Conservation (phyloP, 768 basidiomycete genomes). For the Calocera viscosa region DNA sequence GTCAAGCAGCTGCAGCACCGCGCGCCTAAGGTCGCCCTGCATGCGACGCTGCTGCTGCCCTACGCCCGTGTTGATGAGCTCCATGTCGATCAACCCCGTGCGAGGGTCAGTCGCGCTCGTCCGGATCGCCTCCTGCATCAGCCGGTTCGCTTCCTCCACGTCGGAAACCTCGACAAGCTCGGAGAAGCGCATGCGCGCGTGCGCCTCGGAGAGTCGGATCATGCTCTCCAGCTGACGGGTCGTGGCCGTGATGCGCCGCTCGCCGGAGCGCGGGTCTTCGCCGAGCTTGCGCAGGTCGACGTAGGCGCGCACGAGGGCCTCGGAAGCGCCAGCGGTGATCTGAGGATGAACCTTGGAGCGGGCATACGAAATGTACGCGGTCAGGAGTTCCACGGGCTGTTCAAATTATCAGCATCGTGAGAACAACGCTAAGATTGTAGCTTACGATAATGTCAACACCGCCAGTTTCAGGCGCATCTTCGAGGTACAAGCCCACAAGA, state of each 20-base stretch:
- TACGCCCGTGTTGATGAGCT: slow-evolving; percentile 86
- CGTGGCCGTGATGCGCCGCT: slow-evolving; percentile 94
- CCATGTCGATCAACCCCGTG: slow-evolving; percentile 96
- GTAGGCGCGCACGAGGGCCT: slow-evolving; percentile 77
- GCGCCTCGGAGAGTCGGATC: slow-evolving; percentile 91
- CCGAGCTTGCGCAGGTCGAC: slow-evolving; percentile 91
- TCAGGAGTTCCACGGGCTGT: slow-evolving; percentile 79
- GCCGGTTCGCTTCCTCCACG: slow-evolving; percentile 80
- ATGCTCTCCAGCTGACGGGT: slow-evolving; percentile 94
- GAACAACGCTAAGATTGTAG: slow-evolving; percentile 11
- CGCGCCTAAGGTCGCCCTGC: slow-evolving; percentile 80
- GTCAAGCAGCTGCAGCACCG: slow-evolving; percentile 56
- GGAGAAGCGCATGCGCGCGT: slow-evolving; percentile 90
- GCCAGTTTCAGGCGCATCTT: slow-evolving; percentile 62
- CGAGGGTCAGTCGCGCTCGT: slow-evolving; percentile 91
- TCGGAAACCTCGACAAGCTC: slow-evolving; percentile 75
- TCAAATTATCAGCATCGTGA: neutral
- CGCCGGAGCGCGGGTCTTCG: slow-evolving; percentile 68
- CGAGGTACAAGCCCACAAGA: slow-evolving; percentile 84
- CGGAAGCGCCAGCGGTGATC: slow-evolving; percentile 72
- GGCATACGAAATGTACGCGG: slow-evolving; percentile 90
- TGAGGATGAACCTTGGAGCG: slow-evolving; percentile 72
- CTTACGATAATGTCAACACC: slow-evolving; percentile 66
- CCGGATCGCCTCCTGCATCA: slow-evolving; percentile 93
- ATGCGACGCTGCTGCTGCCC: slow-evolving; percentile 74